phyloP scores from a whole-genome alignment of 1,139 yeast genomes.

The Lodderomyces elongisporus region DNA sequence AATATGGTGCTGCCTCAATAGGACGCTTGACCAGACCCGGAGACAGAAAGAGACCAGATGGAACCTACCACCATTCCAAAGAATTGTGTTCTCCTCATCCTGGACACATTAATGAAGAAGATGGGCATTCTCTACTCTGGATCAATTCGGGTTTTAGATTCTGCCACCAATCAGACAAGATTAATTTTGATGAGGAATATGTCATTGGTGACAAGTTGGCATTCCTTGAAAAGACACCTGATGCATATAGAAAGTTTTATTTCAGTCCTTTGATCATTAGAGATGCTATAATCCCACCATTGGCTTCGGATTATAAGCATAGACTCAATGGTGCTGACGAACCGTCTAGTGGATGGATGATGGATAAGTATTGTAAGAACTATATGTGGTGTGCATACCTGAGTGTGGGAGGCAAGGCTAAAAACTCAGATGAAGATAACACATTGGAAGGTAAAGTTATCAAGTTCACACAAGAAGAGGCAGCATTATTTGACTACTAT shows the following conservation, averaged over 20 bases:
- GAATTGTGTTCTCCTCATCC: constrained; percentile 46
- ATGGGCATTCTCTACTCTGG: constrained; percentile 27
- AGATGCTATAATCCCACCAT: constrained; percentile 31
- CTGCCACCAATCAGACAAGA: constrained; percentile 25
- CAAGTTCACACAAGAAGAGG: constrained; percentile 20
- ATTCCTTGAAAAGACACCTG: constrained; percentile 14
- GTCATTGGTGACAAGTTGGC: constrained; percentile 17
- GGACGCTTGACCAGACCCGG: constrained; percentile 23
- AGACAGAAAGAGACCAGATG: constrained; percentile 18
- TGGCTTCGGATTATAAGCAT: constrained; percentile 11
- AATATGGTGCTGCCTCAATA: constrained; percentile 25
- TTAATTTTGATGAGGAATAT: constrained; percentile 23
- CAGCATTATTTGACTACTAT: constrained; percentile 23
- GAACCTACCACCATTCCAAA: constrained; percentile 16
- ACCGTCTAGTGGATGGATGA: constrained; percentile 29
- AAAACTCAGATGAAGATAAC: constrained; percentile 17
- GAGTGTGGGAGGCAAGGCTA: constrained; percentile 30
- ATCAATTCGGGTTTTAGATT: constrained; percentile 31
- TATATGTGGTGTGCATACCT: constrained; percentile 46
- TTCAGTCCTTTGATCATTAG: constrained; percentile 20
- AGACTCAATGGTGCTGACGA: constrained; percentile 24
- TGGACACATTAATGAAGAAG: constrained; percentile 34
- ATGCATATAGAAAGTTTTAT: constrained; percentile 20
- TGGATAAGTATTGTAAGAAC: constrained; percentile 34
- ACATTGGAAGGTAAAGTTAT: constrained; percentile 23